Evolutionary conservation across 139 green algal species (phyloP).

Genomic region (Nannochloris sp.): DNA sequence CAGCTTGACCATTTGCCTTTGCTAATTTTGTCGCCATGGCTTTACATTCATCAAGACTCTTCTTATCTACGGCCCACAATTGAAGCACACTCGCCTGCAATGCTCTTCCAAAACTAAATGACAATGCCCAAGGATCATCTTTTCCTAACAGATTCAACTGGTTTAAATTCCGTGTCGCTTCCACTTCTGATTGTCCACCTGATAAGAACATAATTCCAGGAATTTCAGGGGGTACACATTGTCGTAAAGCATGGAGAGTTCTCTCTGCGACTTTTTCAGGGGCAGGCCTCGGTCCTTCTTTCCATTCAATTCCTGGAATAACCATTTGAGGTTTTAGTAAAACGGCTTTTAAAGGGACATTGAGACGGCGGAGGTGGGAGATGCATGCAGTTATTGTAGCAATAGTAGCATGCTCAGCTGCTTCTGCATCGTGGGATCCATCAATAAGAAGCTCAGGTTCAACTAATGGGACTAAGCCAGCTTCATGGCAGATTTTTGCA

Average conservation of each 20-base stretch:
- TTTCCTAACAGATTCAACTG: conserved; percentile 49
- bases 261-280: conserved; percentile 46
- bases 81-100: conserved; percentile 72
- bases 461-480: conserved; percentile 83
- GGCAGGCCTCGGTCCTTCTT: conserved; percentile 4
- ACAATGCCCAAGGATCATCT: conserved; percentile 73
- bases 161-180: conserved; percentile 65
- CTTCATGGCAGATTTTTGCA: conserved; percentile 76
- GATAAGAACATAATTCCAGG: conserved; percentile 94
- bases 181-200: conserved; percentile 79
- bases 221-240: conserved; percentile 71
- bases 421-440: conserved; percentile 61
- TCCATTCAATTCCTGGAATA: conserved; percentile 39
- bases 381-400: conserved; percentile 44
- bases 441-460: conserved; percentile 95
- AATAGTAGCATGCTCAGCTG: conserved; percentile 26
- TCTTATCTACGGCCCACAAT: conserved; percentile 37
- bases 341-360: conserved; percentile 65
- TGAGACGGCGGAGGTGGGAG: conserved; percentile 35
- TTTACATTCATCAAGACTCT: conserved; percentile 5
- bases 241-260: conserved; percentile 69
- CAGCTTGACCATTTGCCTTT: conserved; percentile 46
- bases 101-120: conserved; percentile 90
- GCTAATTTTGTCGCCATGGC: conserved; percentile 45
- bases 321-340: conserved; percentile 95